Base-by-base conservation (phyloP, 495 filamentous ascomycete species). In the Penicillium herquei region DNA sequence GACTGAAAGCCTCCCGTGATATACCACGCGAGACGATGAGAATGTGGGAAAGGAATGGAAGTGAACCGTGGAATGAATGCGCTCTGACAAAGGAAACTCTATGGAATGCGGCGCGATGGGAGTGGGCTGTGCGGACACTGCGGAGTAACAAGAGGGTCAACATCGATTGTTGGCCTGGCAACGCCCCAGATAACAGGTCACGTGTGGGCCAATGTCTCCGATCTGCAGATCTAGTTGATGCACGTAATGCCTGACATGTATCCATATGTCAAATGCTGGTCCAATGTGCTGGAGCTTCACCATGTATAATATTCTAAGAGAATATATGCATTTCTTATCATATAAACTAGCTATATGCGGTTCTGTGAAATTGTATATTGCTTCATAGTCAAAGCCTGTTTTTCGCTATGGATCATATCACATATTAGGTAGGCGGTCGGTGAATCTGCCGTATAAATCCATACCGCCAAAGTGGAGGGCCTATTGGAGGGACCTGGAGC, bases 11-110 rank as follows among this genome's bases (percentile, higher is more conserved):
- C 58, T 59, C 56, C 58, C 58, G 61, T 58, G 56, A 65, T 60
- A 65, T 2, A 61, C 66, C 71, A 73, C 73, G 69, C 68, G 71
- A 65, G 59, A 65, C 54, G 41, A 39, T 46, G 65, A 64, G 70
- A 78, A 70, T 72, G 69, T 58, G 48, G 59, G 39, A 32, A 51
- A 42, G 35, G 54, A 57, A 51, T 54, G 57, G 47, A 39, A 58
- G 35, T 45, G 55, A 59, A 70, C 51, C 52, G 65, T 42, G 46
- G 39, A 54, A 59, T 44, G 64, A 13, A 66, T 71, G 58, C 52
- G 60, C 58, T 63, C 59, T 64, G 66, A 59, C 59, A 61, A 51
- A 43, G 35, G 44, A 39, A 35, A 42, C 30, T 35, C 33, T 46
- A 41, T 21, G 54, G 54, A 16, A 49, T 40, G 39, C 16, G 33